Conservation (phyloP, 148 eudicot species). For the Rhododendron ovatum region DNA sequence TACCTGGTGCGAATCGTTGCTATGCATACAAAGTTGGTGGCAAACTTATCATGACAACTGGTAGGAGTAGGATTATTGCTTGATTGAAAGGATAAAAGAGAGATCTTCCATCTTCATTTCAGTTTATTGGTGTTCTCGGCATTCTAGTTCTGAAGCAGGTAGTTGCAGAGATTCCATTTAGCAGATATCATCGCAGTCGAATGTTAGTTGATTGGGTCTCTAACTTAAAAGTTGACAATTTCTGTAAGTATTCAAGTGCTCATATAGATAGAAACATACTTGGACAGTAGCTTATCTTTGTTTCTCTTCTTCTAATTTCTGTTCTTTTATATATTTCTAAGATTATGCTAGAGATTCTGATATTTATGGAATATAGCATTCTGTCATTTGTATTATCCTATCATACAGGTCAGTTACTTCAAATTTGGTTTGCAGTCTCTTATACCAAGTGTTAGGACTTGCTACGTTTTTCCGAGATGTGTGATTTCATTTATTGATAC, state of each 20-base stretch:
- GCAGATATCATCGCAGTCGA: neutral
- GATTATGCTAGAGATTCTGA: neutral
- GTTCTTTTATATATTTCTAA: neutral
- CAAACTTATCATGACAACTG: neutral
- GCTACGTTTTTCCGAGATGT: neutral
- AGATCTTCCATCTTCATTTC: neutral
- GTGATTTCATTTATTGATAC: neutral
- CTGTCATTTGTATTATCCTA: neutral
- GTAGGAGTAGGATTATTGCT: neutral
- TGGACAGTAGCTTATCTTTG: neutral
- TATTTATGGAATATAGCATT: neutral
- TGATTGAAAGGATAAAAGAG: neutral
- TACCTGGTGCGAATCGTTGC: neutral
- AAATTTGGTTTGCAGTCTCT: neutral
- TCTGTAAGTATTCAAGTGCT: neutral
- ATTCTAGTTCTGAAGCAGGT: neutral
- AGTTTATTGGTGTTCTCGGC: neutral
- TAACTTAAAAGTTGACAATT: neutral
- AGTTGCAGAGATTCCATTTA: neutral
- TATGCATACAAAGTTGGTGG: neutral
- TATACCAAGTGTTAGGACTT: neutral
- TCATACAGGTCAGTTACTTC: neutral
- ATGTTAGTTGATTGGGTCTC: neutral
- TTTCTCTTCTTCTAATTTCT: neutral
- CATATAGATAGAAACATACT: neutral